Conservation (phyloP, 345 rosid genomes). For the Lepidium didymum region DNA sequence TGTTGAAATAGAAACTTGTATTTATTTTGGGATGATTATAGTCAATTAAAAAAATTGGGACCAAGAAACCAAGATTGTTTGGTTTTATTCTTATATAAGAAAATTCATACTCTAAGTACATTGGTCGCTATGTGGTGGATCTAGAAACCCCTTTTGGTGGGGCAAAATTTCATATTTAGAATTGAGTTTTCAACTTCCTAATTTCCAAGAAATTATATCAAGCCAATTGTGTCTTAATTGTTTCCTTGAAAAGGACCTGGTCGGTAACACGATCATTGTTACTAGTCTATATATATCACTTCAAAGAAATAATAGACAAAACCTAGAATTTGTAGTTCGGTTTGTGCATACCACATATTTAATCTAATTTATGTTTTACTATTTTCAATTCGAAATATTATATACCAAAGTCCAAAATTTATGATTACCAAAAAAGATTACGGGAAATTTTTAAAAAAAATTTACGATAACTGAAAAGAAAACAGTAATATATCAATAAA, state of each 20-base stretch:
- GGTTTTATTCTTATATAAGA: no score
- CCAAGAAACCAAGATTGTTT: slow-evolving; percentile 1
- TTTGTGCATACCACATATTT: not conserved
- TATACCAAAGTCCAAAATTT: no score
- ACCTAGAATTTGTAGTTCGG: not conserved
- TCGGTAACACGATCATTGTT: not conserved
- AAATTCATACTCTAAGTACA: no score
- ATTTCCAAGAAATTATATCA: not conserved
- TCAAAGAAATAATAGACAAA: not conserved
- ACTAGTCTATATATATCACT: not conserved
- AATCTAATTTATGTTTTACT: no score
- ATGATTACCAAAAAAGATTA: no score
- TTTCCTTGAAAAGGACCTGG: not conserved
- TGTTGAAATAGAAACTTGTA: not conserved
- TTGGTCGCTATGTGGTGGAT: no score
- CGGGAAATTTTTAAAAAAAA: no score
- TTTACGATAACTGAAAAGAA: no score
- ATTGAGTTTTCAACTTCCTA: not conserved
- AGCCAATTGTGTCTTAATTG: not conserved
- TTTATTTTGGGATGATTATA: not conserved
- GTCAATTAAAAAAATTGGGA: not conserved
- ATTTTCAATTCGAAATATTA: no score
- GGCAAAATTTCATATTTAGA: not conserved
- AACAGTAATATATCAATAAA: no score
- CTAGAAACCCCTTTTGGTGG: no score